Percentiles rank a stretch among this genome's conserved stretches.
These are phyloP conservation scores for Colletotrichum shisoi DNA, from an alignment of 2,329 filamentous ascomycete species.

Conservation along the genomic window DNA sequence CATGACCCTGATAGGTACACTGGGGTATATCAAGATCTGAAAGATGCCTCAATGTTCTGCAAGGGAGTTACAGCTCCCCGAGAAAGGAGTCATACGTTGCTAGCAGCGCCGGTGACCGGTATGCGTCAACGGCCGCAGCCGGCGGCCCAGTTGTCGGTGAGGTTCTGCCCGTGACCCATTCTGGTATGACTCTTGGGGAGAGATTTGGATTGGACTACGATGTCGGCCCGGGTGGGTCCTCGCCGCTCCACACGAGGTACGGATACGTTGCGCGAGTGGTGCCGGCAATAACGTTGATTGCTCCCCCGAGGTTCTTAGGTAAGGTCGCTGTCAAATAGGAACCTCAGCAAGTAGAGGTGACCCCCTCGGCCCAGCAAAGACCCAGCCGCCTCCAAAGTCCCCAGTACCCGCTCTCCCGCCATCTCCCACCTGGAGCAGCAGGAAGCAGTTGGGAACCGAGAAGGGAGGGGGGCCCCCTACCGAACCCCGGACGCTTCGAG, in stretches of 20 bases:
- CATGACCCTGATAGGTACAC: too few relatives aligned
- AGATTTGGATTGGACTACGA: slow-evolving; percentile 26
- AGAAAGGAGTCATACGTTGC: slow-evolving; percentile 13
- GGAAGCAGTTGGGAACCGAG: neutral
- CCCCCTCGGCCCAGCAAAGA: slow-evolving; percentile 17
- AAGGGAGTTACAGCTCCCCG: slow-evolving; percentile 2
- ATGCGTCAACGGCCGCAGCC: slow-evolving; percentile 32
- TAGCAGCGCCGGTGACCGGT: slow-evolving; percentile 19
- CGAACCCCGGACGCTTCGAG: slow-evolving; percentile 36
- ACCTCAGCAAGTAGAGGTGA: slow-evolving; percentile 35
- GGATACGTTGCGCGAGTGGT: neutral
- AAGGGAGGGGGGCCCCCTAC: slow-evolving; percentile 11
- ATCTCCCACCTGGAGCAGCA: slow-evolving; percentile 27
- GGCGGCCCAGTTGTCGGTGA: slow-evolving; percentile 33
- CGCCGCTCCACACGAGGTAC: slow-evolving; percentile 7
- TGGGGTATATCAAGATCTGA: too few relatives aligned
- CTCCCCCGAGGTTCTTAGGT: slow-evolving; percentile 37
- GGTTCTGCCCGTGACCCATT: slow-evolving; percentile 29
- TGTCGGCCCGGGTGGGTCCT: slow-evolving; percentile 22
- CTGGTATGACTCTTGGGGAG: slow-evolving; percentile 28
- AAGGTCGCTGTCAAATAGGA: slow-evolving; percentile 36
- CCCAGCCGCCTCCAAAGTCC: slow-evolving; percentile 37
- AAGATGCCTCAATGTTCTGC: too few relatives aligned
- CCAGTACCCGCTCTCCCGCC: slow-evolving; percentile 33
- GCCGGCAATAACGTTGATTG: slow-evolving; percentile 38